Percentiles rank a stretch among this genome's conserved stretches.
These are phyloP conservation scores for Vitis hybrid DNA, from an alignment of 177 flowering plant species.

Conservation along the genomic window DNA sequence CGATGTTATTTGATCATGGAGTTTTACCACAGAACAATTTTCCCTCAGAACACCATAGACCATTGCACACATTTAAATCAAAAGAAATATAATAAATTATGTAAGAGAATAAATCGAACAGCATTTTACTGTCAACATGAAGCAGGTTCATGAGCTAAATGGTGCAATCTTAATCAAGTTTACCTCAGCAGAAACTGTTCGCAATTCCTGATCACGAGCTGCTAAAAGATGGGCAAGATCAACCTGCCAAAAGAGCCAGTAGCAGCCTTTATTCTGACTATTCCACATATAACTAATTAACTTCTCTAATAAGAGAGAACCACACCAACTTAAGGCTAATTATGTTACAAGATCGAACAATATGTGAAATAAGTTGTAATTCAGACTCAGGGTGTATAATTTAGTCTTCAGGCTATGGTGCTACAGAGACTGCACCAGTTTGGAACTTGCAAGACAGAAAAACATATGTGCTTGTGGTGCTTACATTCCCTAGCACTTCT, in stretches of 20 bases:
- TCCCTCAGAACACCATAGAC: too few species aligned
- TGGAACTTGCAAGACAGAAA: not conserved
- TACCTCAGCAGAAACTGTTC: slow-evolving; percentile 98
- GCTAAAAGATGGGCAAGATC: slow-evolving; percentile 99
- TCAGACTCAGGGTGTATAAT: not conserved
- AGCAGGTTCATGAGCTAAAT: not conserved
- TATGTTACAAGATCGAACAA: not conserved
- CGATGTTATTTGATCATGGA: too few species aligned
- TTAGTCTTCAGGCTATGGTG: not conserved
- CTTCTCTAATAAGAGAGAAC: not conserved
- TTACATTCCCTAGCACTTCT: not conserved
- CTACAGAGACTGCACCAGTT: not conserved
- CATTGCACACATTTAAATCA: too few species aligned
- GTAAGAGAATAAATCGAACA: too few species aligned
- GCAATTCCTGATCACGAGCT: slow-evolving; percentile 95
- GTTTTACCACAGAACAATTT: too few species aligned
- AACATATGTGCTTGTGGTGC: not conserved
- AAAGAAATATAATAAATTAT: too few species aligned
- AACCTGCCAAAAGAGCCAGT: slow-evolving; percentile 51
- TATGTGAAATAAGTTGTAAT: not conserved
- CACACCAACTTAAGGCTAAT: not conserved
- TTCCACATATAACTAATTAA: not conserved
- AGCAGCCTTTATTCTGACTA: slow-evolving; percentile 1
- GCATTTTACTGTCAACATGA: not conserved
- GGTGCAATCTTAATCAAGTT: slow-evolving; percentile 1